phyloP scores from a whole-genome alignment of 352 stramenopile species.

The Thalassiosira delicatula region DNA sequence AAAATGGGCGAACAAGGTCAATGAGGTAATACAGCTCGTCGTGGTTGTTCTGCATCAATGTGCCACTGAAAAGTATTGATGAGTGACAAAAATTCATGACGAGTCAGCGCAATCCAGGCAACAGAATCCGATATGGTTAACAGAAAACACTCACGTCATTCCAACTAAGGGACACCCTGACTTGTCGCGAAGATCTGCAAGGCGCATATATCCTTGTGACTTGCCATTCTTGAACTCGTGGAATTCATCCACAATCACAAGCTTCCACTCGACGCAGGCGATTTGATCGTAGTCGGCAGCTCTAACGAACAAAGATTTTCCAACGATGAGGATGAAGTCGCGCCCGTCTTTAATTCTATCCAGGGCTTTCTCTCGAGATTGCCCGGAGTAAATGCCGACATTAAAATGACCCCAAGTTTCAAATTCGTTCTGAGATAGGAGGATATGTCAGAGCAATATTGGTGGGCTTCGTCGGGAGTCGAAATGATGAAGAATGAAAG shows the following conservation, averaged over 20 bases:
- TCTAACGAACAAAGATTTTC: slow-evolving; percentile 71
- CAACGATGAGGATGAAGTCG: slow-evolving; percentile 80
- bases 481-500: not conserved
- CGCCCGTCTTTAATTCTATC: slow-evolving; percentile 58
- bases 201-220: slow-evolving; percentile 42
- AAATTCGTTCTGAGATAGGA: slow-evolving; percentile 71
- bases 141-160: slow-evolving; percentile 69
- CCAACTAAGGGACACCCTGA: slow-evolving; percentile 63
- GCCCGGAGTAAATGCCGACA: slow-evolving; percentile 59
- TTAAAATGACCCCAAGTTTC: slow-evolving; percentile 83
- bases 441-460: too few species aligned
- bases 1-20: slow-evolving; percentile 72
- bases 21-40: slow-evolving; percentile 81
- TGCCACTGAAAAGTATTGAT: slow-evolving; percentile 65
- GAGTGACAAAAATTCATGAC: slow-evolving; percentile 1
- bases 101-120: not conserved
- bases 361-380: slow-evolving; percentile 60
- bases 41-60: slow-evolving; percentile 84
- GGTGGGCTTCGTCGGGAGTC: too few species aligned
- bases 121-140: not conserved
- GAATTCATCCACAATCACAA: slow-evolving; percentile 86
- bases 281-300: slow-evolving; percentile 65
- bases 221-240: slow-evolving; percentile 84
- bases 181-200: slow-evolving; percentile 48
- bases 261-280: slow-evolving; percentile 72